A percentile compares a stretch with the other conserved stretches of the same genome.
These are phyloP conservation scores for Aureoboletus auriporus DNA, from an alignment of 768 basidiomycete genomes.

Conservation along the genomic window DNA sequence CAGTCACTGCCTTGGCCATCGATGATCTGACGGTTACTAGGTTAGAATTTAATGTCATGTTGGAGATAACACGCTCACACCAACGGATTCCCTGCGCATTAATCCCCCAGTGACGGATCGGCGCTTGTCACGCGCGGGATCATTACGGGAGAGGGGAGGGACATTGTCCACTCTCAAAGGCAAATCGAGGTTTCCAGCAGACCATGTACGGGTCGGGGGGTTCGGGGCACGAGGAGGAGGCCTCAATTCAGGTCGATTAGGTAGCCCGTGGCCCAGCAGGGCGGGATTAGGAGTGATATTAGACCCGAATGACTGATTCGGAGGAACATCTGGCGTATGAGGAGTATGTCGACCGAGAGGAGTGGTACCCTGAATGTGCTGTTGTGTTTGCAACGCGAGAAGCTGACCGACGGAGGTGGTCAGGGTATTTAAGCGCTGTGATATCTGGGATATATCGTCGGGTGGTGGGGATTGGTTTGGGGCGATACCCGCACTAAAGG, in stretches of 20 bases:
- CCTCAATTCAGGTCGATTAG: slow-evolving; percentile 63
- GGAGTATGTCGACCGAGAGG: slow-evolving; percentile 30
- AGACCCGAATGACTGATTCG: slow-evolving; percentile 36
- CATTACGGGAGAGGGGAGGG: slow-evolving; percentile 33
- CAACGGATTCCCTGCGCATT: slow-evolving; percentile 70
- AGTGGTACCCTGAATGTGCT: slow-evolving; percentile 49
- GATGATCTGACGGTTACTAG: slow-evolving; percentile 38
- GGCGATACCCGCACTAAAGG: slow-evolving; percentile 61
- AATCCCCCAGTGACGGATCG: slow-evolving; percentile 63
- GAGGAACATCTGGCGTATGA: slow-evolving; percentile 43
- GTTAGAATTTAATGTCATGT: slow-evolving; percentile 11
- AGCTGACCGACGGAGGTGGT: slow-evolving; percentile 85
- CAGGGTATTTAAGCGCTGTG: slow-evolving; percentile 73
- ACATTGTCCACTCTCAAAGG: slow-evolving; percentile 52
- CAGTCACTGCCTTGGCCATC: slow-evolving; percentile 56
- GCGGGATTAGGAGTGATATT: slow-evolving; percentile 34
- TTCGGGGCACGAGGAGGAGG: slow-evolving; percentile 58
- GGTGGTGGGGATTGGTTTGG: slow-evolving; percentile 64
- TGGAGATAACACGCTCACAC: slow-evolving; percentile 43
- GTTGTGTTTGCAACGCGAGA: slow-evolving; percentile 74
- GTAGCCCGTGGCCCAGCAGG: slow-evolving; percentile 56
- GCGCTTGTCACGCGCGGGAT: slow-evolving; percentile 60
- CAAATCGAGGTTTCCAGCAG: slow-evolving; percentile 74
- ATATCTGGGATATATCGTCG: slow-evolving; percentile 74
- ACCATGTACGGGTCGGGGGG: slow-evolving; percentile 79